A percentile compares a stretch with the other conserved stretches of the same genome.
These are phyloP conservation scores for Aspergillus asperescens DNA, from an alignment of 495 filamentous ascomycete genomes.

Conservation along the genomic window DNA sequence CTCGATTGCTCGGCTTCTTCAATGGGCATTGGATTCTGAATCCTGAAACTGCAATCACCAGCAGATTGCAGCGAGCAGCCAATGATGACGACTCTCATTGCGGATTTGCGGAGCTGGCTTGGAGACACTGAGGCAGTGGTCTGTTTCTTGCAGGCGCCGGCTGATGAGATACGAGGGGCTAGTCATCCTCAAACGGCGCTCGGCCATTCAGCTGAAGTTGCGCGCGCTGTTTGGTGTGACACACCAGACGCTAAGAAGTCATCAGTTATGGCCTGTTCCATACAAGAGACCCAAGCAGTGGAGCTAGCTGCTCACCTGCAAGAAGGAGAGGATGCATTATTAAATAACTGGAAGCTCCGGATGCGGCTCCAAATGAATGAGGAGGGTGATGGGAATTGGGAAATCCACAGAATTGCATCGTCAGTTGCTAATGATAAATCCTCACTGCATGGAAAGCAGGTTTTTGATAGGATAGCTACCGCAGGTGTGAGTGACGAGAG, in stretches of 20 bases:
- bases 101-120: neutral
- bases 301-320: slow-evolving; percentile 10
- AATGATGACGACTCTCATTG: neutral
- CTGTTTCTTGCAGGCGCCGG: neutral
- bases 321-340: neutral
- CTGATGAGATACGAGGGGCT: slow-evolving; percentile 8
- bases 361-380: slow-evolving; percentile 13
- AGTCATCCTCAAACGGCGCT: neutral
- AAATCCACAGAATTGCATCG: neutral
- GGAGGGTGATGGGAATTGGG: slow-evolving; percentile 1
- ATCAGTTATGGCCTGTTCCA: neutral
- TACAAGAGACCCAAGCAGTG: neutral
- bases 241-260: neutral
- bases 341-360: no score
- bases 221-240: neutral
- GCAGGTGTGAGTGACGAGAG: neutral
- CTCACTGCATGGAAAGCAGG: neutral
- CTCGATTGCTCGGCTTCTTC: neutral
- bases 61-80: neutral
- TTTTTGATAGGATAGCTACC: neutral
- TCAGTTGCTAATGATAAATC: neutral
- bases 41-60: neutral
- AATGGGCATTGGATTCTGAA: neutral
- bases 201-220: neutral
- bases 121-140: no score